Evolutionary conservation across 148 eudicot species (phyloP).

Genomic region (Polygonum aviculare): DNA sequence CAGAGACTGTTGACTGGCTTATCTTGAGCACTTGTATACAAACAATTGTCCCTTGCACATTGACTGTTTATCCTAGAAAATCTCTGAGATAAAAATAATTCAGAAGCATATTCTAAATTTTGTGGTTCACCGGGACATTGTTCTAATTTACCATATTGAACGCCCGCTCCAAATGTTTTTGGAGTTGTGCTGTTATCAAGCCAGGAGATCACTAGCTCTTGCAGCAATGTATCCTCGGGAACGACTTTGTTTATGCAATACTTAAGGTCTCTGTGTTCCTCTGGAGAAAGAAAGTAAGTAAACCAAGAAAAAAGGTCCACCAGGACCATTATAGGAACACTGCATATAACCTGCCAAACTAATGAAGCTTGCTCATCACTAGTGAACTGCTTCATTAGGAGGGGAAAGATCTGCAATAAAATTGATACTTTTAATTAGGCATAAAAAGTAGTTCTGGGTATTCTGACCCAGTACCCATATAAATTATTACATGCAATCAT

Average conservation of each 20-base stretch:
- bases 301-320: conserved; percentile 79
- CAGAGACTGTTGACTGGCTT: conserved; percentile 37
- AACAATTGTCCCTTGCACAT: conserved; percentile 11
- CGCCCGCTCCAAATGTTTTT: conserved; percentile 16
- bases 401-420: conserved; percentile 72
- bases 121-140: conserved; percentile 22
- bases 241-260: conserved; percentile 45
- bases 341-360: conserved; percentile 78
- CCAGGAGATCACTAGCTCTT: conserved; percentile 70
- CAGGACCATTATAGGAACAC: conserved; percentile 63
- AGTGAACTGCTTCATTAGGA: conserved; percentile 50
- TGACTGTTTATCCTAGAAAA: conserved; percentile 19
- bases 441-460: neutral
- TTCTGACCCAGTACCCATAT: neutral
- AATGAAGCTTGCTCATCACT: conserved; percentile 69
- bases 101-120: conserved; percentile 23
- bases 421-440: neutral
- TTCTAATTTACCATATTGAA: conserved; percentile 21
- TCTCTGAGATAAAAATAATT: conserved; percentile 16
- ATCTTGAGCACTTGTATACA: conserved; percentile 17
- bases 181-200: conserved; percentile 31
- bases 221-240: conserved; percentile 47
- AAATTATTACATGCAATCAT: neutral
- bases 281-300: conserved; percentile 45
- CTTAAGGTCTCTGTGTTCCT: conserved; percentile 47